These are phyloP conservation scores for Spongospora subterranea DNA, from an alignment of 208 protist genomes.

Conservation along the genomic window DNA sequence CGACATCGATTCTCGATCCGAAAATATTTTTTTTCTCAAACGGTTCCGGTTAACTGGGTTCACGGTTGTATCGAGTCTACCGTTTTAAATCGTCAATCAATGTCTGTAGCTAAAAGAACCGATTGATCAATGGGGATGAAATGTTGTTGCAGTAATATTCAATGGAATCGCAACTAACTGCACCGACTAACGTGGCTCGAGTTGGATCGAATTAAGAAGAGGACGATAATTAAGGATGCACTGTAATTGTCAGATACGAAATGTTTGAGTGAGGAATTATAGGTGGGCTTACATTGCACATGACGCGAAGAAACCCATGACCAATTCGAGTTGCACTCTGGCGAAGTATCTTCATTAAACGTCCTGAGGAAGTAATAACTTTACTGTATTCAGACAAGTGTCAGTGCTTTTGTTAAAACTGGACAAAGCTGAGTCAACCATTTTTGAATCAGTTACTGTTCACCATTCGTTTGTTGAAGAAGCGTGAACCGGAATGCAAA, in stretches of 20 bases:
- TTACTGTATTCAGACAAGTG: too few relatives aligned
- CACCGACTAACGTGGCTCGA: neutral
- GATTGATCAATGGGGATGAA: neutral
- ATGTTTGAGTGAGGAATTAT: neutral
- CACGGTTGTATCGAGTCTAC: neutral
- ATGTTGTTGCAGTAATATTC: neutral
- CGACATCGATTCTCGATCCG: neutral
- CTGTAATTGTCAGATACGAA: neutral
- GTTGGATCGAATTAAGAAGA: neutral
- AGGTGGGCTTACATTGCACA: too few relatives aligned
- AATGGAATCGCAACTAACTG: neutral
- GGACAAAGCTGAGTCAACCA: too few relatives aligned
- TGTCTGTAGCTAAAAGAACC: neutral
- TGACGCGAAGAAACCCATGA: too few relatives aligned
- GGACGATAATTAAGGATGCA: neutral
- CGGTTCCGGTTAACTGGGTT: neutral
- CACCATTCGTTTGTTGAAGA: too few relatives aligned
- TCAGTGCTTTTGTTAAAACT: too few relatives aligned
- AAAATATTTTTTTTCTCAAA: neutral
- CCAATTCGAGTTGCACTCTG: too few relatives aligned
- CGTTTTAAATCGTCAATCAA: neutral
- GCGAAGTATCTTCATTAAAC: too few relatives aligned
- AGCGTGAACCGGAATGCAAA: too few relatives aligned
- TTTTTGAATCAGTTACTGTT: too few relatives aligned
- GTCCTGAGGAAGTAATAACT: too few relatives aligned